Percentiles rank a stretch among this genome's conserved stretches.
Evolutionary conservation across 805 yeast genomes (phyloP).

Genomic region (Allodekkera sacchari): DNA sequence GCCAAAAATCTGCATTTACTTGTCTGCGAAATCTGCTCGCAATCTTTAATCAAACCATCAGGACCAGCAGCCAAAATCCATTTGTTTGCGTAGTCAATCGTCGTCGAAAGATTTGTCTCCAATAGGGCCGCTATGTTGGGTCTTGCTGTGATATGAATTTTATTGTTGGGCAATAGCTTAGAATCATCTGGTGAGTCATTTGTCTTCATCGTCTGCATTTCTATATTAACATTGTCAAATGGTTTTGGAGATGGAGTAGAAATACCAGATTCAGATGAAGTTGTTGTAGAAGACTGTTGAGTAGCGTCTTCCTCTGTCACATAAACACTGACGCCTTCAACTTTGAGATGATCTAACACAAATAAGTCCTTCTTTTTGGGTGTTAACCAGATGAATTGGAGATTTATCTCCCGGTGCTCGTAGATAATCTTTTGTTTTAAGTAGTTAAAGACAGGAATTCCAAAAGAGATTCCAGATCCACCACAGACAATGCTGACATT

Average conservation of each 20-base stretch:
- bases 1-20: slow-evolving; percentile 31
- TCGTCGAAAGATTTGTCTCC: slow-evolving; percentile 18
- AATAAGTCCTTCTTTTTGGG: slow-evolving; percentile 38
- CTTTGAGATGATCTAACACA: slow-evolving; percentile 31
- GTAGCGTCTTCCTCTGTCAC: slow-evolving; percentile 23
- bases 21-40: slow-evolving; percentile 28
- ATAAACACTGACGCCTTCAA: slow-evolving; percentile 29
- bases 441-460: slow-evolving; percentile 42
- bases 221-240: slow-evolving; percentile 3
- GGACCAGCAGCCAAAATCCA: slow-evolving; percentile 62
- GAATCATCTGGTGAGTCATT: too few relatives aligned
- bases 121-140: slow-evolving; percentile 34
- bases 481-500: slow-evolving; percentile 53
- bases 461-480: slow-evolving; percentile 67
- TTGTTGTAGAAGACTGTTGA: background rate
- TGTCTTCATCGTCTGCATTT: background rate
- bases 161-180: slow-evolving; percentile 1
- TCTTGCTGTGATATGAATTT: slow-evolving; percentile 19
- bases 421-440: slow-evolving; percentile 20
- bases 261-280: background rate
- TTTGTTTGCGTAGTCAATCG: slow-evolving; percentile 29
- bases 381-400: slow-evolving; percentile 48
- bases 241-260: background rate
- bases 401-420: slow-evolving; percentile 20
- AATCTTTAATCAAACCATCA: slow-evolving; percentile 31